Conservation (phyloP, 208 protist species). For the Acanthamoeba sp. region DNA sequence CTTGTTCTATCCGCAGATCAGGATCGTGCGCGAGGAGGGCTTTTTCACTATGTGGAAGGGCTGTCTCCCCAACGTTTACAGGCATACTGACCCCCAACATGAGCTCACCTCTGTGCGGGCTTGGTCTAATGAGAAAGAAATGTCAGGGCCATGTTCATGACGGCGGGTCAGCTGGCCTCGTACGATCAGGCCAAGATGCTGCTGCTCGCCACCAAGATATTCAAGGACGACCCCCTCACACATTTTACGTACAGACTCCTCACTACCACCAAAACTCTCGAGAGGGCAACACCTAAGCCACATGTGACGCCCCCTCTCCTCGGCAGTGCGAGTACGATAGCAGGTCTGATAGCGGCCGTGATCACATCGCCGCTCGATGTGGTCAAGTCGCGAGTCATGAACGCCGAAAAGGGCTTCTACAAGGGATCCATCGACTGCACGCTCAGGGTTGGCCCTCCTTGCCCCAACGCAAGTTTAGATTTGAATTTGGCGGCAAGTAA, state of each 20-base stretch:
- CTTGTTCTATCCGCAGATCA: no score
- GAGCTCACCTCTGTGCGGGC: no score
- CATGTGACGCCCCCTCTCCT: no score
- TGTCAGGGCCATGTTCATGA: constrained; percentile 83
- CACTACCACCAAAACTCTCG: no score
- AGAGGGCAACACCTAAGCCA: no score
- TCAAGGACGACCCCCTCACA: constrained; percentile 76
- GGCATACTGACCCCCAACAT: not conserved
- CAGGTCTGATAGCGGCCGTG: constrained; percentile 81
- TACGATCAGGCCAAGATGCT: constrained; percentile 85
- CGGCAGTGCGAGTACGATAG: constrained; percentile 79
- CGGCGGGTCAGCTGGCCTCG: constrained; percentile 82
- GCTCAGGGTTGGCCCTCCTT: not conserved
- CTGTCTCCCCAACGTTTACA: constrained; percentile 79
- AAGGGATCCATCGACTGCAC: constrained; percentile 6
- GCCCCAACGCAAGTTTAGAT: no score
- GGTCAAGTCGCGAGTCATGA: constrained; percentile 86
- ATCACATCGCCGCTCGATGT: constrained; percentile 85
- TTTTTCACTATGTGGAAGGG: constrained; percentile 80
- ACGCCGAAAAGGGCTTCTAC: constrained; percentile 67
- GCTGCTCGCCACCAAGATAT: constrained; percentile 73
- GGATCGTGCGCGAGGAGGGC: constrained; percentile 81
- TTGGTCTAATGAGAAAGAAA: no score
- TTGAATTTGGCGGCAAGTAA: no score
- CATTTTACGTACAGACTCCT: constrained; percentile 68